These are phyloP conservation scores for Capsella rubella DNA, from an alignment of 441 rosid genomes.

Conservation along the genomic window DNA sequence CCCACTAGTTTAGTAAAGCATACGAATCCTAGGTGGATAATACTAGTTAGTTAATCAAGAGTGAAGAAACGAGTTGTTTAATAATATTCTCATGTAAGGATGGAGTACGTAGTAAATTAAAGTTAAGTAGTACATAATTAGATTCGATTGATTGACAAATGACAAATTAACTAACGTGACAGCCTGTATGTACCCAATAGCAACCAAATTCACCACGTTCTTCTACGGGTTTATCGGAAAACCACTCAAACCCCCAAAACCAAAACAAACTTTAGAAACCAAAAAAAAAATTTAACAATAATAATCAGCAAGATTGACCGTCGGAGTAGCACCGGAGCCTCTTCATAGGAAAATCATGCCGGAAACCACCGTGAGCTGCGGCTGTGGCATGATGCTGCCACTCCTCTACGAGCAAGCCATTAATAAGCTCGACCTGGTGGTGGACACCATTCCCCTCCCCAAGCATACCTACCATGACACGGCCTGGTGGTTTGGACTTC, in stretches of 20 bases:
- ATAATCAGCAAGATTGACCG: conserved; percentile 52
- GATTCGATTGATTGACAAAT: conserved; percentile 27
- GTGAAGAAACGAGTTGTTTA: neutral
- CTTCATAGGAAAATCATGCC: conserved; percentile 63
- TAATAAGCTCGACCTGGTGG: conserved; percentile 54
- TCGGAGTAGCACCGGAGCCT: conserved; percentile 60
- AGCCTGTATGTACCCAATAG: conserved; percentile 46
- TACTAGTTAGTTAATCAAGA: neutral
- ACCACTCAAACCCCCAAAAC: conserved; percentile 28
- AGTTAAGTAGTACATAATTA: neutral
- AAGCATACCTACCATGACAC: conserved; percentile 46
- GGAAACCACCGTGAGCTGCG: conserved; percentile 56
- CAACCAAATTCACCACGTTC: conserved; percentile 45
- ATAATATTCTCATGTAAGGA: neutral
- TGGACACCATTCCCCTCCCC: conserved; percentile 39
- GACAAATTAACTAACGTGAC: conserved; percentile 28
- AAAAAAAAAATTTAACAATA: neutral
- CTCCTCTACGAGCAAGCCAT: conserved; percentile 58
- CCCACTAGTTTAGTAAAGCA: conserved; percentile 10
- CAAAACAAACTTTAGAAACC: neutral
- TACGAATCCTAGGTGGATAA: conserved; percentile 4
- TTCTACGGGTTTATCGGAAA: conserved; percentile 27
- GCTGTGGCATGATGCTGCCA: conserved; percentile 52
- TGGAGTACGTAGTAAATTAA: conserved; percentile 2
- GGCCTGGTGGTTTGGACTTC: conserved; percentile 68